Evolutionary conservation across 148 eudicot species (phyloP).

Genomic region (Vaccinium vitisidaea): DNA sequence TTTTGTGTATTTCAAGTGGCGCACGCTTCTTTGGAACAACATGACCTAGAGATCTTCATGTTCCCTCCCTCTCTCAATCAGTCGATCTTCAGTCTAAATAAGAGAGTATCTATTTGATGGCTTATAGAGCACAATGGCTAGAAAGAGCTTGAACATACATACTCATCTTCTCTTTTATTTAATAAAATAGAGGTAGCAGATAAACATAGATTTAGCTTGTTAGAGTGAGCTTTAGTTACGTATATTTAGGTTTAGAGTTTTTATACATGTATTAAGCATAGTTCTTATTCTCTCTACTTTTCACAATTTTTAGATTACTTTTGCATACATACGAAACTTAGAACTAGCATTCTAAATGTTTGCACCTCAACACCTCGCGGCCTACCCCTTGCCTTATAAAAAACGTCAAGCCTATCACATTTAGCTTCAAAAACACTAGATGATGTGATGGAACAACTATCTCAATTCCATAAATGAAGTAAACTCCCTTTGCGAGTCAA

Average conservation of each 20-base stretch:
- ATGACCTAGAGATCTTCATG: background rate
- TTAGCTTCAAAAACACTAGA: background rate
- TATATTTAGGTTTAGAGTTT: background rate
- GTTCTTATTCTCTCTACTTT: background rate
- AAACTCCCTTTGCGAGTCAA: background rate
- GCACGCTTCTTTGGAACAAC: background rate
- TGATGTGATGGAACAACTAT: background rate
- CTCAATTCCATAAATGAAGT: background rate
- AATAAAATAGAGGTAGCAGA: background rate
- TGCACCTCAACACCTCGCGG: background rate
- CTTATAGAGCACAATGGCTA: background rate
- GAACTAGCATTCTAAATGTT: background rate
- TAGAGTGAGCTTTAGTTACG: background rate
- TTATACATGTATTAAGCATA: background rate
- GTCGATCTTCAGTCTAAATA: background rate
- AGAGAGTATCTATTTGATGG: background rate
- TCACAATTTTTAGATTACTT: background rate
- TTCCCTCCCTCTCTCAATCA: background rate
- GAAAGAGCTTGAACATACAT: background rate
- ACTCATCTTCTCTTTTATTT: background rate
- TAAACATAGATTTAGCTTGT: too few relatives aligned
- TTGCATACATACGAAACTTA: background rate
- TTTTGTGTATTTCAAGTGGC: background rate
- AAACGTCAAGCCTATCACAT: background rate
- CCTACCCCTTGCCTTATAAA: background rate